phyloP scores from a whole-genome alignment of 345 rosid species.

The Atalantia buxifolia region DNA sequence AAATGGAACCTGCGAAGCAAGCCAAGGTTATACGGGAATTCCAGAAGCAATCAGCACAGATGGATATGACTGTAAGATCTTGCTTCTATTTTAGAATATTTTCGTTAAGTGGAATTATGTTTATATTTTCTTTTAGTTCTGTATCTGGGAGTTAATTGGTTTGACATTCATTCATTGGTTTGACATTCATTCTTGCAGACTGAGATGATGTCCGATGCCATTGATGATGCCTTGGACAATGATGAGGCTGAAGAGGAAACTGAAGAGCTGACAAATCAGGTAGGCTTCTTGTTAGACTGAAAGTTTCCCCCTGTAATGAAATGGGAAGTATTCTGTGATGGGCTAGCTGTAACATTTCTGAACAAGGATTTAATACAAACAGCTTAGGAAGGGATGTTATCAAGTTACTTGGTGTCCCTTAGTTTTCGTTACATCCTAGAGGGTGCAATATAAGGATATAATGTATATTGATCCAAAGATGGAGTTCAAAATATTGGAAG shows the following conservation, averaged over 20 bases:
- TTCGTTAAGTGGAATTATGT: not conserved
- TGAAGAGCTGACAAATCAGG: conserved; percentile 94
- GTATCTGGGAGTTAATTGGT: conserved; percentile 13
- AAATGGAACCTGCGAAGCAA: conserved; percentile 95
- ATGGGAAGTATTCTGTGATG: not conserved
- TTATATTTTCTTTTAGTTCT: conserved; percentile 9
- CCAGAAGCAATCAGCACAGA: conserved; percentile 88
- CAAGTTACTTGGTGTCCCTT: not conserved
- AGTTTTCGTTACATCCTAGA: not conserved
- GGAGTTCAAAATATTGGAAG: not conserved
- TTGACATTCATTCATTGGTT: conserved; percentile 16
- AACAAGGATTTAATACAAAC: not conserved
- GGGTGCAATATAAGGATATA: not conserved
- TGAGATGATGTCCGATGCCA: conserved; percentile 95
- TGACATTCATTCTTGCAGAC: conserved; percentile 45
- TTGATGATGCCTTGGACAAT: conserved; percentile 82
- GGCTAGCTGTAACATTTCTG: not conserved
- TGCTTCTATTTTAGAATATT: conserved; percentile 8
- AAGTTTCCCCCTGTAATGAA: not conserved
- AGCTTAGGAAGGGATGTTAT: not conserved
- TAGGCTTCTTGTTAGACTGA: conserved; percentile 11
- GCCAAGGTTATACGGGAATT: conserved; percentile 73
- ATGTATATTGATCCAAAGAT: not conserved
- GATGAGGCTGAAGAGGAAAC: conserved; percentile 97
- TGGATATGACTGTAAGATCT: conserved; percentile 95